phyloP scores from a whole-genome alignment of 495 filamentous ascomycete genomes.

The Penicillium paxilli region DNA sequence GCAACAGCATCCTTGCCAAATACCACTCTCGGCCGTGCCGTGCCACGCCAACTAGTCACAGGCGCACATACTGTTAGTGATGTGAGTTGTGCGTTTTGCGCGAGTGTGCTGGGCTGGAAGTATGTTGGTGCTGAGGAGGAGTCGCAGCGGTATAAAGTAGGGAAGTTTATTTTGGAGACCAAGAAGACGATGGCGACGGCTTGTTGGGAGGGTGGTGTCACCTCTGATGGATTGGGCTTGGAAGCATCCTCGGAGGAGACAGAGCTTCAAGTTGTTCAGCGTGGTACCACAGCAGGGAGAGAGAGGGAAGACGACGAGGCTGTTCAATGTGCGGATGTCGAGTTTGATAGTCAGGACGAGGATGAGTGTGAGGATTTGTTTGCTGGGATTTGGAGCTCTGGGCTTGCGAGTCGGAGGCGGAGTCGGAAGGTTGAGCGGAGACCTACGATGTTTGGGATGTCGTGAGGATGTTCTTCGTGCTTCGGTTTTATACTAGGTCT shows the following conservation, averaged over 20 bases:
- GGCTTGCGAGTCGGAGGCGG: slow-evolving; percentile 63
- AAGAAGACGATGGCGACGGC: slow-evolving; percentile 63
- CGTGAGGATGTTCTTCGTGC: slow-evolving; percentile 3
- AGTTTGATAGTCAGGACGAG: slow-evolving; percentile 90
- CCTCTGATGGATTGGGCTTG: too few species aligned
- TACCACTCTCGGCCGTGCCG: slow-evolving; percentile 60
- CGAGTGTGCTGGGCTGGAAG: slow-evolving; percentile 83
- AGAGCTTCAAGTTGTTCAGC: not conserved
- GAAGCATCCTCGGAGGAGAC: too few species aligned
- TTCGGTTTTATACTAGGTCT: not conserved
- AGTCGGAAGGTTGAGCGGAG: slow-evolving; percentile 47
- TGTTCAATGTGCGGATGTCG: slow-evolving; percentile 37
- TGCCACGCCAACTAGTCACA: slow-evolving; percentile 75
- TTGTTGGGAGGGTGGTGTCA: too few species aligned
- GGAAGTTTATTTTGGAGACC: slow-evolving; percentile 94
- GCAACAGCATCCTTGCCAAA: slow-evolving; percentile 46
- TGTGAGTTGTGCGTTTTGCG: slow-evolving; percentile 61
- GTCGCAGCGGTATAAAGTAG: slow-evolving; percentile 86
- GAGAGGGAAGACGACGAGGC: slow-evolving; percentile 2
- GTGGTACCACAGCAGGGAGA: not conserved
- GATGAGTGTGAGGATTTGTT: slow-evolving; percentile 96
- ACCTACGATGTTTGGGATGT: slow-evolving; percentile 29
- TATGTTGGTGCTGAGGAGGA: slow-evolving; percentile 84
- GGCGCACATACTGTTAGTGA: slow-evolving; percentile 66
- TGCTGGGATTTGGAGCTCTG: slow-evolving; percentile 78